Evolutionary conservation across 1,139 yeast genomes (phyloP), one percentile per base, ranked within the genome.

Genomic region (Nematodospora anomalae): DNA sequence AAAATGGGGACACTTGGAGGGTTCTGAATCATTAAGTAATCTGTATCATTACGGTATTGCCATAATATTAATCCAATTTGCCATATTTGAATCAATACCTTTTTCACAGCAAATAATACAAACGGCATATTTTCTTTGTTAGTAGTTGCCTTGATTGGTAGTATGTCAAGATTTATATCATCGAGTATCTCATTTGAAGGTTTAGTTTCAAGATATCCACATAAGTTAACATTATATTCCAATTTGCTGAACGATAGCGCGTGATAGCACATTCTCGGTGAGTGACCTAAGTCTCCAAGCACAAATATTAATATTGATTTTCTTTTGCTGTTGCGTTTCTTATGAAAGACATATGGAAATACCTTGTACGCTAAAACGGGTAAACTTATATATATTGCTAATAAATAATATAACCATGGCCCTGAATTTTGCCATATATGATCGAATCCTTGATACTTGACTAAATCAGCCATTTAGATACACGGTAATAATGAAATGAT

Each of bases 251-350:
- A 79, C 37, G 95, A 83, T 41, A 72, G 62, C 1, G 96, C 96
- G 58, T 94, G 99, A 58, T 92, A 86, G 50, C 84, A 76, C 87
- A 92, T 92, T 44, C 99, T 69, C 4, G 99, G 99, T 1, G 97
- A 90, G 52, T 90, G 95, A 10, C 96, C 97, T 37, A 94, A 58
- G 54, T 92, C 98, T 1, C 99, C 99, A 18, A 94, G 66, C 1
- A 92, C 98, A 41, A 87, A 74, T 18, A 92, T 80, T 6, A 86
- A 73, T 3, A 88, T 79, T 30, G 87, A 65, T 46, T 66, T 75
- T 45, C 74, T 62, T 40, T 53, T 50, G 9, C 52, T 32, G 32
- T 42, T 39, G 6, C 47, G 44, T 11, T 55, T 49, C 28, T 50
- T 50, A 15, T 51, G 33, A 26, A 46, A 38, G 37, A 59, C 37